Conservation (phyloP, 345 rosid species). For the Eucalyptus marginata region DNA sequence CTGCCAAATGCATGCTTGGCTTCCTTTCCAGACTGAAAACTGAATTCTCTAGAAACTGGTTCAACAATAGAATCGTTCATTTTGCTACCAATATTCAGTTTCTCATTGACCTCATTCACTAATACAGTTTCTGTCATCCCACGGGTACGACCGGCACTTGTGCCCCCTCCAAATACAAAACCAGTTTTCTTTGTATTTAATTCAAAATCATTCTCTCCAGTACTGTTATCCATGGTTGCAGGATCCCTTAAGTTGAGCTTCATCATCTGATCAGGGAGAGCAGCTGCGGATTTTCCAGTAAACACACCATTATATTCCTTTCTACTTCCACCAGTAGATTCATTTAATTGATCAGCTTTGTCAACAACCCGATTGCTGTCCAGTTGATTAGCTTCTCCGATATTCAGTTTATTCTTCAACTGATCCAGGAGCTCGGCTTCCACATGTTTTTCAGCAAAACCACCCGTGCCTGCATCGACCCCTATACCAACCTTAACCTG, state of each 20-base stretch:
- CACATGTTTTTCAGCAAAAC: slow-evolving; percentile 1
- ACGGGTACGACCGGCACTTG: slow-evolving; percentile 4
- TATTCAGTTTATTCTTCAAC: slow-evolving; percentile 36
- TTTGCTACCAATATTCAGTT: slow-evolving; percentile 32
- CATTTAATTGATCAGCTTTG: not conserved
- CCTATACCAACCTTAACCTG: not conserved
- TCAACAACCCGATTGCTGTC: not conserved
- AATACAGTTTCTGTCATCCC: slow-evolving; percentile 30
- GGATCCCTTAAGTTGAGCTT: slow-evolving; percentile 28
- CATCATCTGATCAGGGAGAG: slow-evolving; percentile 28
- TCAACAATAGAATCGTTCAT: slow-evolving; percentile 12
- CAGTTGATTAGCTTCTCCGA: not conserved
- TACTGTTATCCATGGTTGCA: not conserved
- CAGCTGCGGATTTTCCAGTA: slow-evolving; percentile 9
- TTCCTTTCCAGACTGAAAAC: slow-evolving; percentile 17
- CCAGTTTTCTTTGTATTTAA: not conserved
- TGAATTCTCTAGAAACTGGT: slow-evolving; percentile 8
- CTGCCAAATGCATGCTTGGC: slow-evolving; percentile 3
- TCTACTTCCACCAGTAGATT: not conserved
- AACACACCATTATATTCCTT: slow-evolving; percentile 4
- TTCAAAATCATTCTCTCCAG: not conserved
- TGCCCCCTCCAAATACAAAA: slow-evolving; percentile 4
- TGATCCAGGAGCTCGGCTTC: slow-evolving; percentile 26
- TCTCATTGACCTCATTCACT: slow-evolving; percentile 41
- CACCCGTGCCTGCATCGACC: slow-evolving; percentile 5